Base-by-base conservation (phyloP, 495 filamentous ascomycete species). In the Aspergillus kassunensis region DNA sequence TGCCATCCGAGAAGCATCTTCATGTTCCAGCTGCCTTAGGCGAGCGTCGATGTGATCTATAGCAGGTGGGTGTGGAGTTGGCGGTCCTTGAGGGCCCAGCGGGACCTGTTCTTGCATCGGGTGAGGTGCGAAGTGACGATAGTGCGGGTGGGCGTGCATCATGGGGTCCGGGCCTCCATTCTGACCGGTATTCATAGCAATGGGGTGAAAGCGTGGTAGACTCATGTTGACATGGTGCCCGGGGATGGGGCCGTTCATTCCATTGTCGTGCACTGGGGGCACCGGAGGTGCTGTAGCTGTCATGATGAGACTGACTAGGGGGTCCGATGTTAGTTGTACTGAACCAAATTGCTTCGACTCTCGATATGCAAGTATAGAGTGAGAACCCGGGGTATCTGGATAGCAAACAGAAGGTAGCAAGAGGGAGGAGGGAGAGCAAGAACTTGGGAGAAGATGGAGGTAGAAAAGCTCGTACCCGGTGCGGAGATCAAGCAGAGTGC, bases 161-260 rank as follows among this genome's bases (percentile, higher is more conserved):
- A 72, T 62, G 42, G 67, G 60, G 1, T 74, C 68, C 24, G 68
- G 66, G 8, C 69, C 66, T 50, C 64, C 62, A 49, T 62, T 42
- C 49, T 63, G 65, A 44, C 66, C 68, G 11, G 73, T 70, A 53
- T 76, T 76, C 65, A 75, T 76, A 48, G 73, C 73, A 57, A 76
- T 74, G 25, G 73, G 70, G 44, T 74, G 71, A 40, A 75, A 75
- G 30, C 73, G 70, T 30, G 71, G 69, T 2, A 74, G 60, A 55
- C 57, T 58, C 59, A 66, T 66, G 24, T 58, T 63, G 44, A 68
- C 53, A 64, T 72, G 70, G 43, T 62, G 59, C 13, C 62, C 56
- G 24, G 62, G 60, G 25, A 54, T 37, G 35, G 39, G 47, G 30
- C 65, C 63, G 48, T 70, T 72, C 15, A 74, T 51, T 11, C 65